Percentiles rank a stretch among this genome's conserved stretches.
These are phyloP conservation scores for Babesia caballi DNA, from an alignment of 169 alveolate species.

Conservation along the genomic window DNA sequence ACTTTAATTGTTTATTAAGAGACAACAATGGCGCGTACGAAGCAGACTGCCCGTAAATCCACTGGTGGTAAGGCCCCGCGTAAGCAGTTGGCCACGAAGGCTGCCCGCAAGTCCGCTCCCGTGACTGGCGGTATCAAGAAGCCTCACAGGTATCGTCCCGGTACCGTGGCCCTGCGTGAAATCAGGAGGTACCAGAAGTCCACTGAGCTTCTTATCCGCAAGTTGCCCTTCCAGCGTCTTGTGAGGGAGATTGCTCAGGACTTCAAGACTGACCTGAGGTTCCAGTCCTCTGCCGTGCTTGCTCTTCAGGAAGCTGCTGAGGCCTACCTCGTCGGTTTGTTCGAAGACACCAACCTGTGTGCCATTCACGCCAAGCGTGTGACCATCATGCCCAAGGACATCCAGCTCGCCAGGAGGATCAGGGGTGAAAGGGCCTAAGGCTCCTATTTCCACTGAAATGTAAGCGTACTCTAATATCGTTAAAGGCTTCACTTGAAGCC, in stretches of 20 bases:
- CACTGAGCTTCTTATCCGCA: slow-evolving; percentile 95
- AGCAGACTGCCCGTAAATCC: slow-evolving; percentile 96
- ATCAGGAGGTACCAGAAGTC: slow-evolving; percentile 96
- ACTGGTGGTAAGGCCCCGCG: slow-evolving; percentile 97
- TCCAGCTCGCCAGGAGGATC: slow-evolving; percentile 97
- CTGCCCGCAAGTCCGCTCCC: slow-evolving; percentile 94
- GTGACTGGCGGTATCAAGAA: slow-evolving; percentile 89
- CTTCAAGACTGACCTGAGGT: slow-evolving; percentile 96
- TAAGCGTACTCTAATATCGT: slow-evolving; percentile 52
- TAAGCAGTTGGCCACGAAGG: slow-evolving; percentile 93
- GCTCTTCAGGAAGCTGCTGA: slow-evolving; percentile 99
- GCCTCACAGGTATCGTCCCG: slow-evolving; percentile 97
- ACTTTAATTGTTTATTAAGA: slow-evolving; percentile 3
- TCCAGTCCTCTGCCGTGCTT: slow-evolving; percentile 97
- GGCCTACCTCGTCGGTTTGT: slow-evolving; percentile 97
- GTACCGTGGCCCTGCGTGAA: slow-evolving; percentile 98
- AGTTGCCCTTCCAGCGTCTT: slow-evolving; percentile 97
- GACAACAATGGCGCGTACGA: slow-evolving; percentile 92
- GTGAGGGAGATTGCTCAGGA: slow-evolving; percentile 97
- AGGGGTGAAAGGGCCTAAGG: slow-evolving; percentile 94
- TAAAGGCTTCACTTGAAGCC: slow-evolving; percentile 85
- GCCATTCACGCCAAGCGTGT: slow-evolving; percentile 99
- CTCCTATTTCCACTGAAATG: slow-evolving; percentile 44
- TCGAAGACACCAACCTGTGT: slow-evolving; percentile 98
- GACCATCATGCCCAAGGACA: slow-evolving; percentile 99